Percentiles rank a stretch among this genome's conserved stretches.
Conservation (phyloP, 2,329 filamentous ascomycete genomes). For the Cadophora malorum region DNA sequence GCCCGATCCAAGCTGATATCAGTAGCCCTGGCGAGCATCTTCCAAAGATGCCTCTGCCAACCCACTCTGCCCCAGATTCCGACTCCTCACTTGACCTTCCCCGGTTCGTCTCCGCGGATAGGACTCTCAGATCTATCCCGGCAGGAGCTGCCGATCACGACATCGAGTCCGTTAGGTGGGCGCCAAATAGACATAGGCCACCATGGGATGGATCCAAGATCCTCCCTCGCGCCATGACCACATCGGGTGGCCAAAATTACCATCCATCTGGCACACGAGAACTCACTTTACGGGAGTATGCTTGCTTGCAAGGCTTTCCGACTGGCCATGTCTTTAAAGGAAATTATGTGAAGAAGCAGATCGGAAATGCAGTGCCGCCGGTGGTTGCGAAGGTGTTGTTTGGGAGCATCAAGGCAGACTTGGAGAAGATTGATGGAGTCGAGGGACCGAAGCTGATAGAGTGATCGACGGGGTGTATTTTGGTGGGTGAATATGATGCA, state of each 20-base stretch:
- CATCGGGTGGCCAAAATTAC: constrained; percentile 65
- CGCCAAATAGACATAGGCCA: constrained; percentile 4
- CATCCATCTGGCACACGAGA: constrained; percentile 69
- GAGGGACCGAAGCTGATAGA: constrained; percentile 41
- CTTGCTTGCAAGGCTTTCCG: constrained; percentile 74
- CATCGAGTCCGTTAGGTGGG: constrained; percentile 38
- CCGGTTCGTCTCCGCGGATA: constrained; percentile 52
- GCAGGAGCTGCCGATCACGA: constrained; percentile 50
- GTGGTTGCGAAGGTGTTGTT: constrained; percentile 54
- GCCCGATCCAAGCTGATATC: not conserved
- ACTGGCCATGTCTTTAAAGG: constrained; percentile 60
- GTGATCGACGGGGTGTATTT: not conserved
- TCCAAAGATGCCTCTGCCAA: constrained; percentile 68
- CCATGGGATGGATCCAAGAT: constrained; percentile 55
- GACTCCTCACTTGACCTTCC: constrained; percentile 43
- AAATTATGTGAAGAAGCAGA: constrained; percentile 62
- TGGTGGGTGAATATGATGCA: too few species aligned
- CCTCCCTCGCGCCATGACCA: constrained; percentile 67
- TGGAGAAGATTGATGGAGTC: constrained; percentile 39
- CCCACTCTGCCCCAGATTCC: constrained; percentile 55
- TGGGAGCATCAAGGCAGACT: constrained; percentile 49
- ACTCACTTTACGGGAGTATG: constrained; percentile 72
- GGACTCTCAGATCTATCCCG: constrained; percentile 41
- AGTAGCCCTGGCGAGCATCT: constrained; percentile 71
- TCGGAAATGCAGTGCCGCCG: constrained; percentile 82